phyloP scores from a whole-genome alignment of 768 basidiomycete genomes.

The Chalciporus pseudorubinellus region DNA sequence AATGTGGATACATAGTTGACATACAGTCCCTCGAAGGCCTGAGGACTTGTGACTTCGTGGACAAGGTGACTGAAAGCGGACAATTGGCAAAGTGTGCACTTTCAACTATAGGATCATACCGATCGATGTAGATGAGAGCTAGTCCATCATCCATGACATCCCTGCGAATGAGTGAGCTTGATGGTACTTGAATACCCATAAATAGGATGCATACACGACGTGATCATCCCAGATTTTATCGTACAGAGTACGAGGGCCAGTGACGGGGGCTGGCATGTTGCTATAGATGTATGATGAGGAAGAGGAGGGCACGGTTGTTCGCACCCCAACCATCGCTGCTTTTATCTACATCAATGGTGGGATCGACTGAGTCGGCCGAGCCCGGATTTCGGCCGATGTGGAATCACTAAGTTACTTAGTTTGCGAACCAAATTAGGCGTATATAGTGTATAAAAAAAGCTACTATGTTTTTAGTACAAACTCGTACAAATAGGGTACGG shows the following conservation, averaged over 20 bases:
- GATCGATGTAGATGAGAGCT: conserved; percentile 80
- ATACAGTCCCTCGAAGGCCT: conserved; percentile 86
- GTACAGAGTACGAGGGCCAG: conserved; percentile 83
- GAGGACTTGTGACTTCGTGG: conserved; percentile 92
- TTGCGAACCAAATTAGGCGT: no score
- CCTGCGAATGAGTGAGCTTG: conserved; percentile 36
- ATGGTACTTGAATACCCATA: conserved; percentile 6
- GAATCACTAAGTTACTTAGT: no score
- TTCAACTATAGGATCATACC: conserved; percentile 39
- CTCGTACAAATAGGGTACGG: no score
- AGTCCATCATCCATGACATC: conserved; percentile 72
- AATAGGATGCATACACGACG: conserved; percentile 62
- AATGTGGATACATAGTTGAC: conserved; percentile 21
- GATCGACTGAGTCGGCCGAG: not conserved
- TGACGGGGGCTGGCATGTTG: conserved; percentile 53
- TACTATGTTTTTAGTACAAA: no score
- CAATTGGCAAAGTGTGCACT: not conserved
- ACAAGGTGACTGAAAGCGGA: conserved; percentile 50
- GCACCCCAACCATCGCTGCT: not conserved
- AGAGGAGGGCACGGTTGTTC: not conserved
- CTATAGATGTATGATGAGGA: not conserved
- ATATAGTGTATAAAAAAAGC: no score
- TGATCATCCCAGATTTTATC: conserved; percentile 99
- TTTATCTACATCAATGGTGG: not conserved
- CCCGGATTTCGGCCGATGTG: not conserved